Conservation (phyloP, 2,329 filamentous ascomycete species). For the Alternaria sp. region DNA sequence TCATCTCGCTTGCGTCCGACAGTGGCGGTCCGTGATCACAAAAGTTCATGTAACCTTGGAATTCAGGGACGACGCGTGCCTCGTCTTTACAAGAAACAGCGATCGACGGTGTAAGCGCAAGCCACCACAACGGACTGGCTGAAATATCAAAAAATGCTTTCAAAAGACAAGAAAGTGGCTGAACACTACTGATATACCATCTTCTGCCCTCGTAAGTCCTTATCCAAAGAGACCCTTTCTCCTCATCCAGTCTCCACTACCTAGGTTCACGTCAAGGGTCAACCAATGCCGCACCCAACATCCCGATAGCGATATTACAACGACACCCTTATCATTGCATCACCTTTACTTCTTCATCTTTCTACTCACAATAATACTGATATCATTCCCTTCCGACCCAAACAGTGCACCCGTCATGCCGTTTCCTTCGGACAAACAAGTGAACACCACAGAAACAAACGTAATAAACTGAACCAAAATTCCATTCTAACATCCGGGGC, state of each 20-base stretch:
- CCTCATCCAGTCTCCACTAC: background rate
- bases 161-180: background rate
- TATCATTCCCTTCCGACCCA: background rate
- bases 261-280: background rate
- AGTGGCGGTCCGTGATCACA: background rate
- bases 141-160: background rate
- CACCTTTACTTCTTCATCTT: background rate
- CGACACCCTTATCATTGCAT: background rate
- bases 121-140: background rate
- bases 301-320: background rate
- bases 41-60: background rate
- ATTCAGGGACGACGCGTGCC: background rate
- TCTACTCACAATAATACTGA: background rate
- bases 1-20: background rate
- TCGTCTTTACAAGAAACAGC: background rate
- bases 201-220: background rate
- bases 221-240: background rate
- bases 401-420: background rate
- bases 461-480: background rate
- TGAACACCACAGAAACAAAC: background rate
- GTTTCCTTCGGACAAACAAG: background rate
- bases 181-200: background rate
- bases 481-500: background rate
- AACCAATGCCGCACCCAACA: background rate
- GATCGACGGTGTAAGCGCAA: background rate